These are phyloP conservation scores for Botryotinia convoluta DNA, from an alignment of 2,329 filamentous ascomycete species.

Conservation along the genomic window DNA sequence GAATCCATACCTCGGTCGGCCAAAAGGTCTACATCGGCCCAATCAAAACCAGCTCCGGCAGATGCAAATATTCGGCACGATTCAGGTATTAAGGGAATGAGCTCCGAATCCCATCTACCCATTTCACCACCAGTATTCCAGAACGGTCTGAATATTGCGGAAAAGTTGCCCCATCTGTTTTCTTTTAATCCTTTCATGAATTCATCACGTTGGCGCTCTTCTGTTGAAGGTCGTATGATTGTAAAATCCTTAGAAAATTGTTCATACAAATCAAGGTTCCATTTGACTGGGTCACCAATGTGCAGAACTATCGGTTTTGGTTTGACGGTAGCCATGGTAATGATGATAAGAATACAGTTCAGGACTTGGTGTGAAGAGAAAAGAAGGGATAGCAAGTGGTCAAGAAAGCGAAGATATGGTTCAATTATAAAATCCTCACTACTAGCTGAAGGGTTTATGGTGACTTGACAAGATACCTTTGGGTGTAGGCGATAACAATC, in stretches of 20 bases:
- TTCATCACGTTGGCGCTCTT: conserved; percentile 50
- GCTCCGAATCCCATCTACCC: conserved; percentile 59
- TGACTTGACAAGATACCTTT: neutral
- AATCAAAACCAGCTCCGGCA: conserved; percentile 62
- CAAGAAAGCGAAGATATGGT: neutral
- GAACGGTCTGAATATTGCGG: conserved; percentile 54
- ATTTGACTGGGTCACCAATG: conserved; percentile 39
- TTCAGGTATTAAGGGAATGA: conserved; percentile 53
- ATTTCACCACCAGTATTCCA: conserved; percentile 65
- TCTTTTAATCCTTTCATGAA: conserved; percentile 51
- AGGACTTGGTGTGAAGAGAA: neutral
- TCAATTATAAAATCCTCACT: neutral
- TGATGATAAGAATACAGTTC: neutral
- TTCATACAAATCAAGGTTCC: conserved; percentile 34
- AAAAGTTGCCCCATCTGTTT: conserved; percentile 54
- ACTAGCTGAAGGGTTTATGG: no score
- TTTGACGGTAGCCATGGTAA: conserved; percentile 1
- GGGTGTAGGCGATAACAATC: neutral
- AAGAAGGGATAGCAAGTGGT: neutral
- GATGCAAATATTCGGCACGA: conserved; percentile 56
- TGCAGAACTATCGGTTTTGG: conserved; percentile 36
- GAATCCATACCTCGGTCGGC: conserved; percentile 49
- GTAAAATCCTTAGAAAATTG: conserved; percentile 43
- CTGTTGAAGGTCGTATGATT: conserved; percentile 49
- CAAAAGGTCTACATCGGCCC: conserved; percentile 59